Percentiles rank a stretch among this genome's conserved stretches.
These are phyloP conservation scores for Oryza nivara DNA, from an alignment of 176 grass and related monocot species.

Conservation along the genomic window DNA sequence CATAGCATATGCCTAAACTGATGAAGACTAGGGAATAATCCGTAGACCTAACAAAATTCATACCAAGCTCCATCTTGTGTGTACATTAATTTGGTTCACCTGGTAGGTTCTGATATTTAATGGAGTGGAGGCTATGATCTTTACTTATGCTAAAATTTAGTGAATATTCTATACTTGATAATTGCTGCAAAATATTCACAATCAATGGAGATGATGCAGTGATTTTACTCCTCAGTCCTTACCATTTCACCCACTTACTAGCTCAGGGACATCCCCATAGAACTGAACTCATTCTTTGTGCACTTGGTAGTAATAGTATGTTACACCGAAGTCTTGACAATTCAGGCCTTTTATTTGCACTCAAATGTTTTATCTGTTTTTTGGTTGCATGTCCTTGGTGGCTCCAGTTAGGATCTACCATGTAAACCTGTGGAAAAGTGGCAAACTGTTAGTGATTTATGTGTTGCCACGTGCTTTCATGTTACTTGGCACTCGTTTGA, in stretches of 20 bases:
- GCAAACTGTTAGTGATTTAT: constrained; percentile 12
- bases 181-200: constrained; percentile 11
- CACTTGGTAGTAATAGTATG: constrained; percentile 13
- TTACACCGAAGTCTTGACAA: neutral
- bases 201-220: neutral
- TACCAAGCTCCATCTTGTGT: neutral
- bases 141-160: constrained; percentile 4
- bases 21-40: neutral
- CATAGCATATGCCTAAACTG: neutral
- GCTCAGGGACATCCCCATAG: constrained; percentile 24
- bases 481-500: neutral
- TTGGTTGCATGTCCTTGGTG: constrained; percentile 9
- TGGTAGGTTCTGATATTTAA: constrained; percentile 8
- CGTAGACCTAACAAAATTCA: neutral
- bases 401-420: constrained; percentile 26
- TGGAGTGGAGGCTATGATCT: neutral
- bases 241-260: neutral
- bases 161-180: constrained; percentile 6
- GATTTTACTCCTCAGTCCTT: neutral
- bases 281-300: neutral
- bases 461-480: constrained; percentile 14
- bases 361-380: constrained; percentile 6
- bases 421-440: constrained; percentile 17
- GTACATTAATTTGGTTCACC: neutral
- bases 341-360: neutral